Evolutionary conservation across 2,329 filamentous ascomycete genomes (phyloP), one percentile per base, ranked within the genome.

Genomic region (Alternaria sp.): DNA sequence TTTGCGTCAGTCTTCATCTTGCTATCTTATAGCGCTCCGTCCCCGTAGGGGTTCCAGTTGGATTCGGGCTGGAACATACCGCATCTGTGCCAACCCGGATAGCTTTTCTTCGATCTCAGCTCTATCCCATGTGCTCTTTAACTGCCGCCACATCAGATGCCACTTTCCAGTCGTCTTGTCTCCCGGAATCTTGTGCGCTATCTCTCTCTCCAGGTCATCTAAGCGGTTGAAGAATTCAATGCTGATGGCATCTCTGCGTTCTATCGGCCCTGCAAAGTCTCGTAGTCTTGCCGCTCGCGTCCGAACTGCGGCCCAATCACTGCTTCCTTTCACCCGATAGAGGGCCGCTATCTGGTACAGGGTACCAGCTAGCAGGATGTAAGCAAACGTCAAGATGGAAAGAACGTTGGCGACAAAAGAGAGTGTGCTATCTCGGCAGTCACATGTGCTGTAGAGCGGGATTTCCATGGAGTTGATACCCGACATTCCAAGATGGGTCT

Each of bases 101-200:
- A 45, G 43, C 43, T 45, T 45, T 14, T 45, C 43, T 18, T 45
- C 43, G 25, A 45, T 45, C 20, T 45, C 43, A 45, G 43, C 43
- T 45, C 43, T 45, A 22, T 45, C 43, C 43, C 43, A 45, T 22
- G 43, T 25, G 20, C 43, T 45, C 43, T 25, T 25, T 25, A 25
- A 10, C 48, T 51, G 48, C 32, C 48, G 48, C 48, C 48, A 51
- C 16, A 51, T 34, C 28, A 51, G 48, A 51, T 51, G 34, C 48
- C 48, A 51, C 32, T 51, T 51, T 28, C 43, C 43, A n/a, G 43
- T 45, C 27, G 25, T 25, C 22, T 6, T 25, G 27, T 45, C 16
- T 22, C 43, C 43, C 16, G 43, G 20, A 25, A 45, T 22, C 22
- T 45, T 45, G 22, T 25, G 4, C 27, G 43, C 43, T 45, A 45